Evolutionary conservation across 2,329 filamentous ascomycete species (phyloP).

Genomic region (Hortaea sp.): DNA sequence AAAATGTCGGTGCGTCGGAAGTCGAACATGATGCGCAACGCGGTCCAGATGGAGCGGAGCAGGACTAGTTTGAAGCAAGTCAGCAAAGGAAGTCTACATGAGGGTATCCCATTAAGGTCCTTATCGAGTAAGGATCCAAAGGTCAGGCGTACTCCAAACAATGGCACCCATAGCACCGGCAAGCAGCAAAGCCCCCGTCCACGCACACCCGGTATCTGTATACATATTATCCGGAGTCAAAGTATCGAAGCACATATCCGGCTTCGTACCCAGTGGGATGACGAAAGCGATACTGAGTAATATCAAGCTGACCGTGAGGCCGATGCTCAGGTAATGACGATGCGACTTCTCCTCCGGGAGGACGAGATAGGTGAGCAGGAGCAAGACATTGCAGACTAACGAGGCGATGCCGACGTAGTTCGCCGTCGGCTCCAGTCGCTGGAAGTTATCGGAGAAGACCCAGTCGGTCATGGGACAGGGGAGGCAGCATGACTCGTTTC

Average conservation of each 20-base stretch:
- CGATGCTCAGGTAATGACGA: slow-evolving; percentile 77
- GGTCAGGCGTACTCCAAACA: slow-evolving; percentile 52
- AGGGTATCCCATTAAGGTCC: too few relatives aligned
- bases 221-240: slow-evolving; percentile 92
- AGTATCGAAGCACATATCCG: slow-evolving; percentile 69
- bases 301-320: slow-evolving; percentile 58
- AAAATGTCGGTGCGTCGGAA: slow-evolving; percentile 7
- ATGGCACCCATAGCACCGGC: slow-evolving; percentile 74
- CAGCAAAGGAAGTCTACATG: not conserved
- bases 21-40: slow-evolving; percentile 12
- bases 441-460: slow-evolving; percentile 47
- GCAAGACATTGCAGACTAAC: slow-evolving; percentile 58
- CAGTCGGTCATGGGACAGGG: slow-evolving; percentile 76
- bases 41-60: slow-evolving; percentile 12
- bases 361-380: slow-evolving; percentile 67
- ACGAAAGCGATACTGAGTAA: slow-evolving; percentile 80
- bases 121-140: not conserved
- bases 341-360: slow-evolving; percentile 76
- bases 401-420: slow-evolving; percentile 71
- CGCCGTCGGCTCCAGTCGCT: slow-evolving; percentile 46
- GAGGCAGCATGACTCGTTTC: slow-evolving; percentile 58
- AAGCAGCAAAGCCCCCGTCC: slow-evolving; percentile 72
- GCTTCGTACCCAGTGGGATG: slow-evolving; percentile 66
- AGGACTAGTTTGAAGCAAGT: slow-evolving; percentile 2
- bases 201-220: slow-evolving; percentile 44